phyloP scores from a whole-genome alignment of 768 basidiomycete genomes.

The Macrolepiota albuminosa region DNA sequence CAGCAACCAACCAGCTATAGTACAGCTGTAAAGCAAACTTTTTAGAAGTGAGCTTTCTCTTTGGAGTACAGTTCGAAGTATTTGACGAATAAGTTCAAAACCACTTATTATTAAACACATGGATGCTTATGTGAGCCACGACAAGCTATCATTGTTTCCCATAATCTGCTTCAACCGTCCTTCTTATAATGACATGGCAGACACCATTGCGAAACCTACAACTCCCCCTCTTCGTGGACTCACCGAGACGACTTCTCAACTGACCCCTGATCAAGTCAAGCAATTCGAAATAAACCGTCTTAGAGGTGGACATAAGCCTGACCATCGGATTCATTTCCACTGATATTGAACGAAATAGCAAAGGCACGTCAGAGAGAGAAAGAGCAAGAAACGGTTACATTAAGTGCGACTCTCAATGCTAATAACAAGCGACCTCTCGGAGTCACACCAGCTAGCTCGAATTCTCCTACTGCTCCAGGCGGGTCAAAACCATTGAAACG shows the following conservation, averaged over 20 bases:
- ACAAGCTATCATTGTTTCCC: too few relatives aligned
- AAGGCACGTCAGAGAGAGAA: conserved; percentile 70
- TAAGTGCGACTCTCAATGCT: conserved; percentile 41
- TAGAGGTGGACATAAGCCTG: conserved; percentile 42
- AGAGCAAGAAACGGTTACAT: conserved; percentile 49
- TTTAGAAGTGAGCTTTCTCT: too few relatives aligned
- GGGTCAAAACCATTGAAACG: conserved; percentile 54
- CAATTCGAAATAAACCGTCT: conserved; percentile 76
- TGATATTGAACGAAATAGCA: conserved; percentile 34
- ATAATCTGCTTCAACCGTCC: not conserved
- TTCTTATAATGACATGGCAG: conserved; percentile 19
- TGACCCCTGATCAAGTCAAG: conserved; percentile 67
- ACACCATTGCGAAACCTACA: conserved; percentile 20
- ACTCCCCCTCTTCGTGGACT: conserved; percentile 35
- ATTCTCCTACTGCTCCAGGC: conserved; percentile 54
- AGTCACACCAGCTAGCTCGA: conserved; percentile 51
- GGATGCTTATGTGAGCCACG: too few relatives aligned
- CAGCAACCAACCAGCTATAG: too few relatives aligned
- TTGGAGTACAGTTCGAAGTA: too few relatives aligned
- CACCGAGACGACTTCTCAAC: conserved; percentile 19
- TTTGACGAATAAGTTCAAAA: too few relatives aligned
- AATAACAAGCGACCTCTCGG: conserved; percentile 73
- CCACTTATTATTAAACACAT: too few relatives aligned
- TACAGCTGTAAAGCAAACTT: too few relatives aligned
- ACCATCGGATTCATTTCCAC: not conserved